These are phyloP conservation scores for Citrullus mucosospermus DNA, from an alignment of 306 rosid genomes.

Conservation along the genomic window DNA sequence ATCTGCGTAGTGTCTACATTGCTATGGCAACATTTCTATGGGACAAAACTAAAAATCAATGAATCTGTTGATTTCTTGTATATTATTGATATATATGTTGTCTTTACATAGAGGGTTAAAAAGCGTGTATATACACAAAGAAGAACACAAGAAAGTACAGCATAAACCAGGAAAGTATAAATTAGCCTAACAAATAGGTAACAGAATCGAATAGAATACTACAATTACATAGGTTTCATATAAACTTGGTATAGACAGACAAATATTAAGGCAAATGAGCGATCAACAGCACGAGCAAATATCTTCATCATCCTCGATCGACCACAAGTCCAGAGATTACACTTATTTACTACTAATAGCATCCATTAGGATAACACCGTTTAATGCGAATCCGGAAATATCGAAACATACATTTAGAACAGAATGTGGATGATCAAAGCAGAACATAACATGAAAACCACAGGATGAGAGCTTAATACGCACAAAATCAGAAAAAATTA, in stretches of 20 bases:
- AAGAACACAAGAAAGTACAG: too few relatives aligned
- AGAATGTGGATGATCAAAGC: neutral
- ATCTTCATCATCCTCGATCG: neutral
- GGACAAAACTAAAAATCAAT: neutral
- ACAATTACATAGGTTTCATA: neutral
- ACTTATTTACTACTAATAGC: too few relatives aligned
- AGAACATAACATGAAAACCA: neutral
- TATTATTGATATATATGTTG: too few relatives aligned
- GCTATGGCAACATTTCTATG: neutral
- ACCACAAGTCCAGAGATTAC: neutral
- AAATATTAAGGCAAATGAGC: neutral
- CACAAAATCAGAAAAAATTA: neutral
- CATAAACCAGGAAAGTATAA: too few relatives aligned
- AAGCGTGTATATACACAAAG: too few relatives aligned
- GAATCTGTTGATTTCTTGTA: too few relatives aligned
- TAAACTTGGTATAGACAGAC: neutral
- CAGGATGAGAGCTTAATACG: neutral
- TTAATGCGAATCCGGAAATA: neutral
- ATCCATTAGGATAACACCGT: neutral
- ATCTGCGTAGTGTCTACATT: neutral
- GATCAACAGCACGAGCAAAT: neutral
- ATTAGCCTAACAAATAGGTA: too few relatives aligned
- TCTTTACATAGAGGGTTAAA: too few relatives aligned
- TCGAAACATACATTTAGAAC: neutral
- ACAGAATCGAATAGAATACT: neutral